phyloP scores from a whole-genome alignment of 2,329 filamentous ascomycete species.

The Colletotrichum somersetense region DNA sequence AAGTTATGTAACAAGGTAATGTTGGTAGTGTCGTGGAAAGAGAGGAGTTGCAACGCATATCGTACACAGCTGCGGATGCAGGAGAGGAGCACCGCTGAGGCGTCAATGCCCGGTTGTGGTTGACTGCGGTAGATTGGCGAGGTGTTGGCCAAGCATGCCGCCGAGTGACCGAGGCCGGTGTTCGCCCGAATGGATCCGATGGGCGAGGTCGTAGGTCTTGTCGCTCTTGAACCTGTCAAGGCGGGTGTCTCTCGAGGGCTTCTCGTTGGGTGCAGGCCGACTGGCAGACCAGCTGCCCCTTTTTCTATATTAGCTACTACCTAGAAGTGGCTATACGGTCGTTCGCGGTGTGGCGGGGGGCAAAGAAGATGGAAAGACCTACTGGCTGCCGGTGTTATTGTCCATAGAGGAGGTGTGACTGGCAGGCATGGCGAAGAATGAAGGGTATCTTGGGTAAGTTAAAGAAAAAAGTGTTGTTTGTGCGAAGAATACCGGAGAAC shows the following conservation, averaged over 20 bases:
- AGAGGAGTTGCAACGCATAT: neutral
- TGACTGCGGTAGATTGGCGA: neutral
- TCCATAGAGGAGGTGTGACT: conserved; percentile 3
- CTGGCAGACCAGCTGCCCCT: neutral
- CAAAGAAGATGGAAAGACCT: neutral
- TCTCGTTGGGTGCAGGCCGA: neutral
- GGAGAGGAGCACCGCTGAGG: neutral
- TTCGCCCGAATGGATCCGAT: neutral
- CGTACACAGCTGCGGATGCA: conserved; percentile 6
- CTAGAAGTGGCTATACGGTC: no score
- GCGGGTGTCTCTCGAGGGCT: conserved; percentile 13
- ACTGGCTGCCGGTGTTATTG: conserved; percentile 8
- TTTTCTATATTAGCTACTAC: neutral
- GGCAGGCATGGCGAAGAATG: neutral
- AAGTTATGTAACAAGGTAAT: neutral
- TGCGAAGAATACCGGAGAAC: no score
- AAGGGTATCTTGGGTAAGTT: neutral
- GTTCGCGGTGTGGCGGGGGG: no score
- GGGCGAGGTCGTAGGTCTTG: conserved; percentile 2
- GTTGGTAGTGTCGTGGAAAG: neutral
- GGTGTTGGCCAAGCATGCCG: neutral
- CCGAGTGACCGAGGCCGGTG: neutral
- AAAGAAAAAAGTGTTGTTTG: neutral
- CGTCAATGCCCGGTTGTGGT: neutral
- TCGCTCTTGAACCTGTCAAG: conserved; percentile 2